Evolutionary conservation across 352 stramenopile genomes (phyloP).

Genomic region (Plasmopara halstedii): DNA sequence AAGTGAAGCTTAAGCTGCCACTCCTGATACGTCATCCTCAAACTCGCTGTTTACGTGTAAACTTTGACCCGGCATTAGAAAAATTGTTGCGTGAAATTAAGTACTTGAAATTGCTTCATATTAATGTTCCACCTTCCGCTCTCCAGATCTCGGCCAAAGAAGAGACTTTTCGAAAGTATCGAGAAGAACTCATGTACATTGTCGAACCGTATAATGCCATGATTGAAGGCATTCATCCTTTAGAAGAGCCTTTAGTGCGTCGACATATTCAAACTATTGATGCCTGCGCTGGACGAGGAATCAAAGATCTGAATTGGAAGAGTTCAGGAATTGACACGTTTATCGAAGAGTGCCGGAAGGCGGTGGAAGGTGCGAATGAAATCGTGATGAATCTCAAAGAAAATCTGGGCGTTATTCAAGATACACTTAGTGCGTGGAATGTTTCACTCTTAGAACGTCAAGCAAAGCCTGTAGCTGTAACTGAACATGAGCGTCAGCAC

Average conservation of each 20-base stretch:
- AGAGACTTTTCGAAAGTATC: slow-evolving; percentile 95
- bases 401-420: slow-evolving; percentile 93
- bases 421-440: slow-evolving; percentile 91
- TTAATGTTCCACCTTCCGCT: slow-evolving; percentile 92
- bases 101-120: slow-evolving; percentile 92
- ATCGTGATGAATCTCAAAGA: slow-evolving; percentile 95
- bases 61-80: slow-evolving; percentile 96
- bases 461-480: slow-evolving; percentile 92
- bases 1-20: slow-evolving; percentile 93
- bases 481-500: slow-evolving; percentile 94
- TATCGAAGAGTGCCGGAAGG: slow-evolving; percentile 88
- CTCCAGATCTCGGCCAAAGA: slow-evolving; percentile 94
- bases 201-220: slow-evolving; percentile 98
- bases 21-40: slow-evolving; percentile 88
- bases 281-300: slow-evolving; percentile 86
- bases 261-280: slow-evolving; percentile 97
- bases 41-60: slow-evolving; percentile 90
- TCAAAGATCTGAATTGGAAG: slow-evolving; percentile 96
- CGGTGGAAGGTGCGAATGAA: slow-evolving; percentile 86
- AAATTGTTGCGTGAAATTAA: slow-evolving; percentile 97
- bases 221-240: slow-evolving; percentile 92
- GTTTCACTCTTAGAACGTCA: slow-evolving; percentile 92
- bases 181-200: slow-evolving; percentile 95
- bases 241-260: slow-evolving; percentile 94
- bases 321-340: slow-evolving; percentile 90